Evolutionary conservation across 2,329 filamentous ascomycete genomes (phyloP), one percentile per base, ranked within the genome.

Genomic region (Arthrobotrys musiformis): DNA sequence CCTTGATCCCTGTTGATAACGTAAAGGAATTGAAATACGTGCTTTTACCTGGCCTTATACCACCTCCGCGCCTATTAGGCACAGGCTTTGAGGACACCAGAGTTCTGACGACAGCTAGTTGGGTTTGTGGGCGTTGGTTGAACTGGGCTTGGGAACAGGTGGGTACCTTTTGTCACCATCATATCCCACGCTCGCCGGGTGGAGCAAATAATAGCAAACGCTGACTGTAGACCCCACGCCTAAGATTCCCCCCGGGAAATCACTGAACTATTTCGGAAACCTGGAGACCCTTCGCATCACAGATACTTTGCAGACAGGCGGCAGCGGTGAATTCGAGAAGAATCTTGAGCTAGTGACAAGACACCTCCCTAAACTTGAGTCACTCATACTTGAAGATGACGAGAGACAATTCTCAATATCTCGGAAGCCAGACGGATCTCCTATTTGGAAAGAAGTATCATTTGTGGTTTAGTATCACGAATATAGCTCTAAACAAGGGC

Each of bases 391-490:
- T 11, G 72, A 63, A 15, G 4, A 28, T 7, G 64, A 76, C 11
- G 56, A 62, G 17, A 35, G n/a, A 15, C 28, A 44, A n/a, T 76
- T 69, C 37, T 50, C 46, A n/a, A 52, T 70, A 30, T 69, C 58
- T 13, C 30, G 63, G n/a, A 60, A 60, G 8, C 33, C 9, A 11
- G 33, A 64, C 26, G 63, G 58, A 15, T 26, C 28, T 8, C 37
- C 37, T 1, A 42, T 44, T 15, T 76, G 50, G 58, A 28, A 33
- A 33, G 44, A 58, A 22, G 19, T 40, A 17, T 11, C 35, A 19
- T 56, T 40, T 11, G n/a, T 42, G 22, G 63, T n/a, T 33, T 56
- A 22, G 19, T 24, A 13, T 22, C 11, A 44, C 9, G 3, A 7
- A 33, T 7, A 35, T 40, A 9, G 11, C 7, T 19, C 15, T 8